phyloP scores from a whole-genome alignment of 768 basidiomycete genomes.

The Clathrus columnatus region DNA sequence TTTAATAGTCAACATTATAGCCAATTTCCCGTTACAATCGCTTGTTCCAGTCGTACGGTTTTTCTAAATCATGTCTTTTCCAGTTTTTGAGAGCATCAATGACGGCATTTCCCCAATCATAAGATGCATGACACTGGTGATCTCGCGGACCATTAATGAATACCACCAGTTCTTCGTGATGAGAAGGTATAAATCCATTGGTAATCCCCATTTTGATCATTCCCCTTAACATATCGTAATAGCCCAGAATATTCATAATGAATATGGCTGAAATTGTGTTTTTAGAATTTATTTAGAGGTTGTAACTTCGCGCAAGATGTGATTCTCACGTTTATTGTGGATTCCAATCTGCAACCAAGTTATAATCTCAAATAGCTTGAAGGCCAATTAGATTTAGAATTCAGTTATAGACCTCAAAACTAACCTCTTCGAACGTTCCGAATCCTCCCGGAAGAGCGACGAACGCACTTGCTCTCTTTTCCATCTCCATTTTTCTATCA shows the following conservation, averaged over 20 bases:
- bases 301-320: background rate
- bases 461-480: slow-evolving; percentile 68
- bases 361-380: slow-evolving; percentile 73
- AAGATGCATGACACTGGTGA: slow-evolving; percentile 42
- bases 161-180: slow-evolving; percentile 51
- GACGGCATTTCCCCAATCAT: slow-evolving; percentile 73
- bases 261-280: slow-evolving; percentile 54
- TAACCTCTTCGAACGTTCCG: slow-evolving; percentile 90
- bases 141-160: slow-evolving; percentile 70
- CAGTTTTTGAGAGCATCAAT: slow-evolving; percentile 57
- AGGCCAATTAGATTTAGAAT: slow-evolving; percentile 6
- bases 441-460: slow-evolving; percentile 91
- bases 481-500: slow-evolving; percentile 89
- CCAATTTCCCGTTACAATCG: slow-evolving; percentile 1
- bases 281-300: background rate
- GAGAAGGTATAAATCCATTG: slow-evolving; percentile 64
- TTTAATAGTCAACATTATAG: no score
- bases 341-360: slow-evolving; percentile 94
- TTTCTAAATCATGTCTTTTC: slow-evolving; percentile 22
- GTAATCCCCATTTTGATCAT: slow-evolving; percentile 60
- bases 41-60: slow-evolving; percentile 12
- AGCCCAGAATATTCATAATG: slow-evolving; percentile 76
- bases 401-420: background rate
- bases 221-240: slow-evolving; percentile 70
- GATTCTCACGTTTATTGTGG: slow-evolving; percentile 64